Evolutionary conservation across 768 basidiomycete genomes (phyloP).

Genomic region (Russula griseocarnosa): DNA sequence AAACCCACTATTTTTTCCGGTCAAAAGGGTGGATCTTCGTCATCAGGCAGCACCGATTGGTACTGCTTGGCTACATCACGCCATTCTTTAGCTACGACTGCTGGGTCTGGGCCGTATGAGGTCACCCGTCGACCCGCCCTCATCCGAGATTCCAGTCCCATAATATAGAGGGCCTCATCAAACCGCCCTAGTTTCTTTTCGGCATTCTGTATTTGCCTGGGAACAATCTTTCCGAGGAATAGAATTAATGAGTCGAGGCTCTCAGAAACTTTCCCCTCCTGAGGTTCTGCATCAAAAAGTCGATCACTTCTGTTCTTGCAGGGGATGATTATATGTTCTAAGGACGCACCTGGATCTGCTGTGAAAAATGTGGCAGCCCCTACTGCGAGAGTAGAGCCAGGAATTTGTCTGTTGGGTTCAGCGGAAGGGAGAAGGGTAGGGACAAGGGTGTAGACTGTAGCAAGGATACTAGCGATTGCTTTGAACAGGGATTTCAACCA

Average conservation of each 20-base stretch:
- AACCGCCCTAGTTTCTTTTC: constrained; percentile 12
- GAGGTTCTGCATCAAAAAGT: constrained; percentile 1
- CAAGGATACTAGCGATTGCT: constrained; percentile 9
- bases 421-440: not conserved
- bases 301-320: not conserved
- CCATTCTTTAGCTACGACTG: constrained; percentile 14
- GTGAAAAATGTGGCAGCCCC: constrained; percentile 7
- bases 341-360: constrained; percentile 6
- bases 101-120: constrained; percentile 3
- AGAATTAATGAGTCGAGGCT: constrained; percentile 10
- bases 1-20: not conserved
- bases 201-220: constrained; percentile 12
- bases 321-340: not conserved
- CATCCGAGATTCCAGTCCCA: constrained; percentile 22
- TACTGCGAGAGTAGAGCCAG: constrained; percentile 11
- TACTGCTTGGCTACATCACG: constrained; percentile 15
- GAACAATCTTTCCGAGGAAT: constrained; percentile 18
- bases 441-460: not conserved
- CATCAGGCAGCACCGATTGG: constrained; percentile 17
- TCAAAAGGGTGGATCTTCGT: constrained; percentile 2
- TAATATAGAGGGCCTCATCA: constrained; percentile 12
- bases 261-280: constrained; percentile 3
- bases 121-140: constrained; percentile 4
- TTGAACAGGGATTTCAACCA: constrained; percentile 19
- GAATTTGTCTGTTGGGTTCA: not conserved